These are phyloP conservation scores for Lipomyces chichibuensis DNA, from an alignment of 805 yeast genomes.

Conservation along the genomic window DNA sequence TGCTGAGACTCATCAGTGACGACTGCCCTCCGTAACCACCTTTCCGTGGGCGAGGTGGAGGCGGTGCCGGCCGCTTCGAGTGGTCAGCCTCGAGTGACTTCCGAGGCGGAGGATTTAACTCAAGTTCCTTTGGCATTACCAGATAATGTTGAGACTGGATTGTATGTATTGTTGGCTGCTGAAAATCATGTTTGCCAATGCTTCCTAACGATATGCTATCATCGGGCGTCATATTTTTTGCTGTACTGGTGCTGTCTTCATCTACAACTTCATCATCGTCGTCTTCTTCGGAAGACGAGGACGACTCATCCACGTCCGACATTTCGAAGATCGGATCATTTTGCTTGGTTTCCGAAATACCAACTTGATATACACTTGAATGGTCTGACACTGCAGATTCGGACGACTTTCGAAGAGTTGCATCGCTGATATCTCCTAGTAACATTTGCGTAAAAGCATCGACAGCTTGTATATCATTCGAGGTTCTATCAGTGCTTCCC, in stretches of 20 bases:
- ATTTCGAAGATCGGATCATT: neutral
- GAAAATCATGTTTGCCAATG: neutral
- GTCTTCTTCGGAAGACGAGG: neutral
- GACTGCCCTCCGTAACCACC: constrained; percentile 3
- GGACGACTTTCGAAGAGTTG: neutral
- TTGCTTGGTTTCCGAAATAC: neutral
- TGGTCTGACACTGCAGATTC: neutral
- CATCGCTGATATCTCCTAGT: constrained; percentile 11
- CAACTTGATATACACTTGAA: neutral
- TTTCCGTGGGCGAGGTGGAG: constrained; percentile 31
- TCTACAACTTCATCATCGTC: constrained; percentile 18
- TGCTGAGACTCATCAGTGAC: neutral
- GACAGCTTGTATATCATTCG: constrained; percentile 21
- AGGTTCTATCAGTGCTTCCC: neutral
- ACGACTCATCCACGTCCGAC: neutral
- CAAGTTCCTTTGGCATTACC: constrained; percentile 14
- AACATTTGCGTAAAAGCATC: constrained; percentile 35
- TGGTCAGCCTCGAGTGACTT: constrained; percentile 9
- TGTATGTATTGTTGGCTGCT: constrained; percentile 17
- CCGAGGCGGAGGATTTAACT: constrained; percentile 7
- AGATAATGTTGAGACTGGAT: constrained; percentile 26
- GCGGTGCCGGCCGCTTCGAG: constrained; percentile 27
- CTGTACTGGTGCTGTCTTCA: neutral
- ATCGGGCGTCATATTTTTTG: neutral
- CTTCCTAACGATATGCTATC: neutral